phyloP scores from a whole-genome alignment of 2,329 filamentous ascomycete genomes.

The Phialophora verrucosa region DNA sequence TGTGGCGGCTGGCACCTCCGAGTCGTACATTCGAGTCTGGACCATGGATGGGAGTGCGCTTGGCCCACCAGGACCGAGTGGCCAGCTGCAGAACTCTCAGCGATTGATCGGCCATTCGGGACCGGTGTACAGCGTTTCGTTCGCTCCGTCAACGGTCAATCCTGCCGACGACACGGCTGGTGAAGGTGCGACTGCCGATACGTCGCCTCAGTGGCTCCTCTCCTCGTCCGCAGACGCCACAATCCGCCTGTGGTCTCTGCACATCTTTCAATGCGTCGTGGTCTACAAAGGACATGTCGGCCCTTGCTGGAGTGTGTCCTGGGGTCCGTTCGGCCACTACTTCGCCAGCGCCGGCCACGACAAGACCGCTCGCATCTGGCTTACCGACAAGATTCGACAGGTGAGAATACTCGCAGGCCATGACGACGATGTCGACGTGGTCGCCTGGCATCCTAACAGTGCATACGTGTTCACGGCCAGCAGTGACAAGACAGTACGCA shows the following conservation, averaged over 20 bases:
- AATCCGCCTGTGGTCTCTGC: conserved; percentile 89
- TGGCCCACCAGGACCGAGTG: conserved; percentile 65
- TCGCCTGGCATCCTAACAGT: conserved; percentile 95
- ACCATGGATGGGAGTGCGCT: conserved; percentile 84
- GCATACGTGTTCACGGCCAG: conserved; percentile 93
- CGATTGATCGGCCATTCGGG: conserved; percentile 85
- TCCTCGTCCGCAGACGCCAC: conserved; percentile 88
- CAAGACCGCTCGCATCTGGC: conserved; percentile 88
- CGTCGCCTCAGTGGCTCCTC: conserved; percentile 72
- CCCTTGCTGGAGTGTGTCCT: conserved; percentile 84
- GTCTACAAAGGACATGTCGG: conserved; percentile 93
- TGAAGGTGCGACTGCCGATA: conserved; percentile 54
- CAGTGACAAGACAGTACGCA: conserved; percentile 89
- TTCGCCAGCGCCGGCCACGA: conserved; percentile 88
- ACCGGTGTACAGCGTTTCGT: conserved; percentile 86
- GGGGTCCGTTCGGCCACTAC: conserved; percentile 94
- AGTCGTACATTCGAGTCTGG: conserved; percentile 97
- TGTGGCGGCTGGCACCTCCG: conserved; percentile 85
- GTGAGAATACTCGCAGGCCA: conserved; percentile 89
- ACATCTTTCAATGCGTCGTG: conserved; percentile 89
- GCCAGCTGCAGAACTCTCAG: conserved; percentile 73
- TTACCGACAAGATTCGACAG: conserved; percentile 88
- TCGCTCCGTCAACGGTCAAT: conserved; percentile 72
- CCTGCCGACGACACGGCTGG: conserved; percentile 48
- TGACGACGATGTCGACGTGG: conserved; percentile 86